Conservation (phyloP, 345 rosid species). For the Melastoma malabathricum region DNA sequence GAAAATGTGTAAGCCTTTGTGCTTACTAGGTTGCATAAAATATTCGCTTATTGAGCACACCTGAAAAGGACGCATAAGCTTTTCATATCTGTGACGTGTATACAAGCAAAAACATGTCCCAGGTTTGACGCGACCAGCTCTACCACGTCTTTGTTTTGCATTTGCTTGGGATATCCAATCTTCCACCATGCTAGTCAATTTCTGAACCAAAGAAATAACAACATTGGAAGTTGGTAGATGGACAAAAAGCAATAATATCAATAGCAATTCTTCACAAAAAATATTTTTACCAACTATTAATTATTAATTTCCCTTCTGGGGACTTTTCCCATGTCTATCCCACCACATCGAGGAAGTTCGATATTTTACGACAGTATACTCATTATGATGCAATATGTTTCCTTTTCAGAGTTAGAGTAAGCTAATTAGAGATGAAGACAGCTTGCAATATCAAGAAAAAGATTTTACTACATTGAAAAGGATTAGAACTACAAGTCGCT, state of each 20-base stretch:
- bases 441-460: too few relatives aligned
- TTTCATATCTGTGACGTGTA: slow-evolving; percentile 63
- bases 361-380: too few relatives aligned
- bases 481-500: too few relatives aligned
- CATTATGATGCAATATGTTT: too few relatives aligned
- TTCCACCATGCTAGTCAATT: slow-evolving; percentile 91
- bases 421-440: too few relatives aligned
- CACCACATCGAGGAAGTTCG: too few relatives aligned
- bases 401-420: too few relatives aligned
- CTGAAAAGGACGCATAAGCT: slow-evolving; percentile 84
- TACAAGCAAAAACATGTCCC: slow-evolving; percentile 77
- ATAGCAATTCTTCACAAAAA: background rate
- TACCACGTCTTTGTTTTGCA: slow-evolving; percentile 74
- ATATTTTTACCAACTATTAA: background rate
- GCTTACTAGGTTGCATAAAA: background rate
- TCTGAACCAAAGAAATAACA: slow-evolving; percentile 27
- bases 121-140: slow-evolving; percentile 96
- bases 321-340: background rate
- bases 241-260: background rate
- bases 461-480: too few relatives aligned
- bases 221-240: slow-evolving; percentile 1
- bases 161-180: slow-evolving; percentile 97
- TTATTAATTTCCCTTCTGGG: too few relatives aligned
- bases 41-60: too few relatives aligned
- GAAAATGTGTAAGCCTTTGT: background rate